Conservation (phyloP, 768 basidiomycete genomes). For the Kwoniella dejecticola region DNA sequence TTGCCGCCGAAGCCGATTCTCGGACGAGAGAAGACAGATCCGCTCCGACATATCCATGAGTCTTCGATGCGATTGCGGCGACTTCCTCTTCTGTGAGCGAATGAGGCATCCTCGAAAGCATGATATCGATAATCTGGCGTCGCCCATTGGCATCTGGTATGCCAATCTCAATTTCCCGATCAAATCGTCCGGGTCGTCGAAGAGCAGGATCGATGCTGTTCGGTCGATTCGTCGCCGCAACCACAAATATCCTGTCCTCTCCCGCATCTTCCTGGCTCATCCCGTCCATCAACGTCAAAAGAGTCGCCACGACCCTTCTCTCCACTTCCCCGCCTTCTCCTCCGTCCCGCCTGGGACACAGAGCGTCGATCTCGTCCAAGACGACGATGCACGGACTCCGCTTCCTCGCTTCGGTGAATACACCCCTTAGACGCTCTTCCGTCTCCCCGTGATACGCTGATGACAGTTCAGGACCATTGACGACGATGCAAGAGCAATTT, state of each 20-base stretch:
- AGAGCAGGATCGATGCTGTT: conserved; percentile 99
- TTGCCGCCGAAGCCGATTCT: conserved; percentile 86
- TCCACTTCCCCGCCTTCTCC: conserved; percentile 92
- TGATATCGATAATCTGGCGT: conserved; percentile 78
- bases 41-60: conserved; percentile 96
- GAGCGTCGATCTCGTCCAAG: conserved; percentile 91
- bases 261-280: conserved; percentile 61
- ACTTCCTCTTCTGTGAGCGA: conserved; percentile 66
- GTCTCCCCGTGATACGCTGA: conserved; percentile 98
- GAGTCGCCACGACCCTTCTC: conserved; percentile 89
- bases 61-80: conserved; percentile 65
- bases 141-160: conserved; percentile 86
- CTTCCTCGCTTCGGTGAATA: conserved; percentile 79
- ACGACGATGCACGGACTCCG: conserved; percentile 90
- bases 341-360: conserved; percentile 88
- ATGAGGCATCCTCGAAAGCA: conserved; percentile 80
- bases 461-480: conserved; percentile 93
- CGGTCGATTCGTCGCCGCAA: conserved; percentile 82
- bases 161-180: conserved; percentile 95
- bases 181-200: conserved; percentile 96
- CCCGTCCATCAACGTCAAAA: conserved; percentile 93
- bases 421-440: conserved; percentile 81
- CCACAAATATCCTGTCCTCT: conserved; percentile 73
- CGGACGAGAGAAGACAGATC: conserved; percentile 90
- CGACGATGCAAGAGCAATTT: conserved; percentile 80